Percentiles rank a stretch among this genome's conserved stretches.
Conservation (phyloP, 1,284 basidiomycete species). For the Sanghuangporus baumii region DNA sequence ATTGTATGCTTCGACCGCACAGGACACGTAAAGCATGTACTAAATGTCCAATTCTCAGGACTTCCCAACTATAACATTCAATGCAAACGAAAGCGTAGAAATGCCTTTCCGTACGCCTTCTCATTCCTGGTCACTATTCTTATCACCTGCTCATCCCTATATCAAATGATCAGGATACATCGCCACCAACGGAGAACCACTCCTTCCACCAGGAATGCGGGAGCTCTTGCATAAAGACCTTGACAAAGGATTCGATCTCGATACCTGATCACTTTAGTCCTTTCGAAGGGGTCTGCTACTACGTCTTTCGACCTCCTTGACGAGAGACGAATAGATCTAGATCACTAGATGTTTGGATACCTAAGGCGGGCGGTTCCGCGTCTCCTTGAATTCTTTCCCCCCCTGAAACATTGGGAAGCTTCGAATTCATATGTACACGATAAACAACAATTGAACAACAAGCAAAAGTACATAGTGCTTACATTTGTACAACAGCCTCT, state of each 20-base stretch:
- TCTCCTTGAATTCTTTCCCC: no score
- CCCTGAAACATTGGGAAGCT: no score
- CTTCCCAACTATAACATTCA: conserved; percentile 84
- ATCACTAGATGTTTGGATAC: no score
- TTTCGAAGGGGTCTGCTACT: no score
- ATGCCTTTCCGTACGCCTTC: conserved; percentile 83
- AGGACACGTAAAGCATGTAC: neutral
- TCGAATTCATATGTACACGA: no score
- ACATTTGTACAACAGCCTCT: no score
- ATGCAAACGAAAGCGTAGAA: conserved; percentile 79
- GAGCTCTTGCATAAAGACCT: conserved; percentile 80
- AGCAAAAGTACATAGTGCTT: no score
- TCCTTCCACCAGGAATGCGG: conserved; percentile 87
- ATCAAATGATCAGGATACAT: conserved; percentile 50
- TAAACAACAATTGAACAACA: no score
- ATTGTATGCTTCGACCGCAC: conserved; percentile 37
- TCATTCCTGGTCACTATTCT: neutral
- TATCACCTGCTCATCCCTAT: neutral
- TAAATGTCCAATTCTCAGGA: conserved; percentile 42
- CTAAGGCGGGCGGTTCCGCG: no score
- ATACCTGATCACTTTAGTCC: neutral
- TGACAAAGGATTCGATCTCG: conserved; percentile 79
- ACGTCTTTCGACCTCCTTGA: no score
- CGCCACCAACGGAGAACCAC: conserved; percentile 42
- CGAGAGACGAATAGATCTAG: no score